Base-by-base conservation (phyloP, 2,329 filamentous ascomycete species). In the Monilinia fructicola region DNA sequence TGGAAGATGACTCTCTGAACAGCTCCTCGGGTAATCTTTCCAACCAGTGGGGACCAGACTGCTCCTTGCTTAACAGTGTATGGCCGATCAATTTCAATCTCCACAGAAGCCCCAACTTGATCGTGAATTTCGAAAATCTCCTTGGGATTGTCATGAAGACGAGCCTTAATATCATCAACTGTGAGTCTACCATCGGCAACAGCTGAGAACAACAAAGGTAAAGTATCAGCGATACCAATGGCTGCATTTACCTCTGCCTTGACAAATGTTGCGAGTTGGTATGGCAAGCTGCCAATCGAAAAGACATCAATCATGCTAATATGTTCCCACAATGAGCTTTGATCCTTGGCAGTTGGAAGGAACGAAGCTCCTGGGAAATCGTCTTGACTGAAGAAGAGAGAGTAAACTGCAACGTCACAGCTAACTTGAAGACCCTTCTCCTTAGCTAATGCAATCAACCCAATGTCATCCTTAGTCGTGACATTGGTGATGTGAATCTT, bases 41-140 rank as follows among this genome's bases (percentile, higher is more conserved):
- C 90, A 59, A 83, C 84, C 74, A 93, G 89, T 10, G 90, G 90
- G 71, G 90, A 91, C 89, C 88, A 92, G 28, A 80, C 77, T 44
- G 80, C 71, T 28, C 80, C 77, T 67, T 78, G 76, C 59, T 85
- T 78, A 66, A 89, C 80, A 4, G 84, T 81, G 77, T 90, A 90
- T 2, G 88, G 84, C 54, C 90, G 86, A 75, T 92, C 90, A 72
- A 93, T 82, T 78, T 93, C 90, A 28, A 91, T 84, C 80, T 93
- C 90, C 46, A 93, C 83, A 6, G 85, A 86, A 48, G 89, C 88
- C 67, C 87, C 87, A n/a, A 84, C 79, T 78, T 93, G 90, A 72
- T 93, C 90, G 71, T 93, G 90, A 61, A 93, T 84, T 80, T 93
- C 90, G 72, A 93, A 93, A 73, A 93, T 93, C 75, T 85, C 85